phyloP scores from a whole-genome alignment of 176 grass and related monocot genomes.

The Aegilops tauschii region DNA sequence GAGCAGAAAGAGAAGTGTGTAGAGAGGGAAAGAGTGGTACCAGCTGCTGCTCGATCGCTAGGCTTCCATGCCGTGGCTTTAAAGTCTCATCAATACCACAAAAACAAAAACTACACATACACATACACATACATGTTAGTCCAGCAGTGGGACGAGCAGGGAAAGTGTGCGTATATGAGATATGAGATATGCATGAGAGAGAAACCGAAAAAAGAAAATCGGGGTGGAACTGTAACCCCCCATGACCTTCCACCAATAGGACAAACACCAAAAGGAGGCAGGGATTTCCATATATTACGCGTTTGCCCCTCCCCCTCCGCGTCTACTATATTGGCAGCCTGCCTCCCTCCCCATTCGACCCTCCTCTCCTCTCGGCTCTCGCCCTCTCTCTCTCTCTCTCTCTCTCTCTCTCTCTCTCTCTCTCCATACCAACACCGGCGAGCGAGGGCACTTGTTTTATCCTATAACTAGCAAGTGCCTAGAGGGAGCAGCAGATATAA shows the following conservation, averaged over 20 bases:
- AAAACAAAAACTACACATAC: constrained; percentile 56
- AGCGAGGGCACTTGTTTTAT: constrained; percentile 20
- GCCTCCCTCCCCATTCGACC: not conserved
- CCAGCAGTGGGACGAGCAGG: not conserved
- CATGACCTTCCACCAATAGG: constrained; percentile 70
- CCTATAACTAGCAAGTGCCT: constrained; percentile 37
- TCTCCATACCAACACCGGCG: not conserved
- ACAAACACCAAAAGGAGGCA: constrained; percentile 44
- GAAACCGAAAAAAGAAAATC: constrained; percentile 16
- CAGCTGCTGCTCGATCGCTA: constrained; percentile 26
- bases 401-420: not conserved
- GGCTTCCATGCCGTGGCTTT: constrained; percentile 93
- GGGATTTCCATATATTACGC: constrained; percentile 20
- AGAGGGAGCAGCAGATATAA: constrained; percentile 7
- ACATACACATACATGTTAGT: constrained; percentile 17
- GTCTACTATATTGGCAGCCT: constrained; percentile 6
- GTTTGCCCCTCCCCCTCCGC: constrained; percentile 18
- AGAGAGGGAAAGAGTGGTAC: constrained; percentile 56
- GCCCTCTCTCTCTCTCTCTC: not conserved
- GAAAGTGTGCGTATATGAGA: not conserved
- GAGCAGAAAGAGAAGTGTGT: constrained; percentile 46
- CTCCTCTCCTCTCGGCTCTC: not conserved
- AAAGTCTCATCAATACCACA: constrained; percentile 93
- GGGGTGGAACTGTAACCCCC: constrained; percentile 51
- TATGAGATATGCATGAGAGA: not conserved